Evolutionary conservation across 352 stramenopile genomes (phyloP).

Genomic region (Phytophthora idaei): DNA sequence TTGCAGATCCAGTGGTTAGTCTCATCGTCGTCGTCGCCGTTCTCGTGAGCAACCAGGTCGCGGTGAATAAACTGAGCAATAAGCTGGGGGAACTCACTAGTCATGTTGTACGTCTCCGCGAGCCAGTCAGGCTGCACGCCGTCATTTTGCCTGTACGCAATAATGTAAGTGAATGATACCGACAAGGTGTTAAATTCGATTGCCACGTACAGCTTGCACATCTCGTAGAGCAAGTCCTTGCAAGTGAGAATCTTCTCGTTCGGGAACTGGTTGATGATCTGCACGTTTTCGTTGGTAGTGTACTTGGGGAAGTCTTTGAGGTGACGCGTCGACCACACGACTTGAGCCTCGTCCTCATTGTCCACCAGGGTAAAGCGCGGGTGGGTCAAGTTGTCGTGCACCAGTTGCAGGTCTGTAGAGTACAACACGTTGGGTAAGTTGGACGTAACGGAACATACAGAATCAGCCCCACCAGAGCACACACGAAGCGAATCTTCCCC

Average conservation of each 20-base stretch:
- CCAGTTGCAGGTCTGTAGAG: slow-evolving; percentile 38
- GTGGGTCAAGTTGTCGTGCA: slow-evolving; percentile 51
- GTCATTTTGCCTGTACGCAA: slow-evolving; percentile 39
- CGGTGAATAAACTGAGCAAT: slow-evolving; percentile 51
- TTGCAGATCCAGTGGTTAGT: slow-evolving; percentile 70
- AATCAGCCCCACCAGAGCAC: slow-evolving; percentile 35
- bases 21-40: slow-evolving; percentile 40
- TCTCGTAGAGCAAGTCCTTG: slow-evolving; percentile 69
- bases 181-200: not conserved
- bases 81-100: slow-evolving; percentile 56
- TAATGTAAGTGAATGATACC: slow-evolving; percentile 2
- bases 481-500: slow-evolving; percentile 36
- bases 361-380: slow-evolving; percentile 46
- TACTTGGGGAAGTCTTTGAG: slow-evolving; percentile 63
- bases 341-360: slow-evolving; percentile 48
- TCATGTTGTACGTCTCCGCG: slow-evolving; percentile 65
- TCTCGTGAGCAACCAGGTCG: slow-evolving; percentile 35
- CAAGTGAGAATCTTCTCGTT: slow-evolving; percentile 68
- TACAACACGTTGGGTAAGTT: slow-evolving; percentile 2
- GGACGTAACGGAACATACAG: not conserved
- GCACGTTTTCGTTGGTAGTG: slow-evolving; percentile 44
- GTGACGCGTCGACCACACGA: slow-evolving; percentile 57
- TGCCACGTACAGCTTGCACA: slow-evolving; percentile 53
- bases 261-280: slow-evolving; percentile 67
- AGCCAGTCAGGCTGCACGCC: slow-evolving; percentile 49